Base-by-base conservation (phyloP, 352 stramenopile genomes). In the Globisporangium rhizosaccharum region DNA sequence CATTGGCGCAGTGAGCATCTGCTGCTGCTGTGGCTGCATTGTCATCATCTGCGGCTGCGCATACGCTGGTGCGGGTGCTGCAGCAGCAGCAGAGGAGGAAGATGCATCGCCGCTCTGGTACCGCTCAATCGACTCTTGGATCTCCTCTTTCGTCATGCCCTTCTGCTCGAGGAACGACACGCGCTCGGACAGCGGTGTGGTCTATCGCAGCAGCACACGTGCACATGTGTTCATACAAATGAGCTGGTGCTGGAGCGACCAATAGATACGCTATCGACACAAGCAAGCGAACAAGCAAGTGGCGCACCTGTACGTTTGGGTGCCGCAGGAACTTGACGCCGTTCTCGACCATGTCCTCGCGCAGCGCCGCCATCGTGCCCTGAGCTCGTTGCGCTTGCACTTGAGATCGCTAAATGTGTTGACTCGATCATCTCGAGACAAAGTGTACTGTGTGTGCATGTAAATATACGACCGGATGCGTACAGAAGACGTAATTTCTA, bases 251-350 rank as follows among this genome's bases (percentile, higher is more conserved):
- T 12, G 33, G 33, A 39, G 33, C 33, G 7, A 48, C 3, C 11
- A 48, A 48, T 3, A 17, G 14, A 33, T 42, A 2, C 20, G 11
- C 20, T 39, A 20, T n/a, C 36, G 11, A 33, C 36, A 14, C 51
- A 46, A 33, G 44, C 44, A 37, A 36, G 17, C 3, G 0, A 36
- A 12, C 28, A 47, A 20, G 18, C 39, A 46, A 33, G 26, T 23
- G 0, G 25, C 53, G 44, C 48, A 87, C 79, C 79, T 93, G 83
- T 18, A 93, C 83, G 59, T 73, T 90, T 51, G 83, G 83, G 48
- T 93, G 83, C 53, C 82, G 78, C 52, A 93, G 69, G 68, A 93
- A 93, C 59, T 88, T 85, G 65, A 93, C 70, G 26, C 83, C 83
- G 57, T 87, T 93, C 56, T 73, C 75, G 46, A 93, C 72, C 74